A percentile compares a stretch with the other conserved stretches of the same genome.
Evolutionary conservation across 805 yeast species (phyloP).

Genomic region (Metschnikowia kunwiensis): DNA sequence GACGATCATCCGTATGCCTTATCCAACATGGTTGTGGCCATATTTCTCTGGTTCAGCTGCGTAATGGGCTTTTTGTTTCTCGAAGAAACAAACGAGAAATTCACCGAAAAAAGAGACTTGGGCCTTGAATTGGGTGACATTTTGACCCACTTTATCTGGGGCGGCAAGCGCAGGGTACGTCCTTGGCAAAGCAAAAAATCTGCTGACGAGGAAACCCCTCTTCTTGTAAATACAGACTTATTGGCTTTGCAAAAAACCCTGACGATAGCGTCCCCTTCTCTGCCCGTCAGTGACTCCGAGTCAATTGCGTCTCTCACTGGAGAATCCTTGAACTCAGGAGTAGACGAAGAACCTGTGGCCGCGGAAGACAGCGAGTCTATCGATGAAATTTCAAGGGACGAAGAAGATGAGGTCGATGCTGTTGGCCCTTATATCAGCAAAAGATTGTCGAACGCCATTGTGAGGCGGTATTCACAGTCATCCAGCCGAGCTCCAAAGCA

Average conservation of each 20-base stretch:
- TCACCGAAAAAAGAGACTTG: slow-evolving; percentile 38
- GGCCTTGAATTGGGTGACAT: slow-evolving; percentile 47
- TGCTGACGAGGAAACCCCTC: slow-evolving; percentile 10
- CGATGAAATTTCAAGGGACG: slow-evolving; percentile 2
- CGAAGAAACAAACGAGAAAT: slow-evolving; percentile 50
- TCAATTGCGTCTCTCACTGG: slow-evolving; percentile 3
- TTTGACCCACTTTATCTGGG: slow-evolving; percentile 17
- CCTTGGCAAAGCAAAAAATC: slow-evolving; percentile 20
- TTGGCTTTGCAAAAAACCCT: too few relatives aligned
- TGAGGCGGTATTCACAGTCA: slow-evolving; percentile 16
- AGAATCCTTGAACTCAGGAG: too few relatives aligned
- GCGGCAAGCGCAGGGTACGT: slow-evolving; percentile 19
- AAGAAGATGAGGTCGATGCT: slow-evolving; percentile 9
- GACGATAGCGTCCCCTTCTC: neutral
- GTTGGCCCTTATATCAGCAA: slow-evolving; percentile 8
- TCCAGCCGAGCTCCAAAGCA: slow-evolving; percentile 5
- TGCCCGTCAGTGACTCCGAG: slow-evolving; percentile 2
- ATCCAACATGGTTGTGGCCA: slow-evolving; percentile 49
- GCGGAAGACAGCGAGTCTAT: too few relatives aligned
- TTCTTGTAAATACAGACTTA: neutral
- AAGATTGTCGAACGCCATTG: slow-evolving; percentile 14
- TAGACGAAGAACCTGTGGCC: too few relatives aligned
- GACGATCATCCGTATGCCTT: slow-evolving; percentile 47
- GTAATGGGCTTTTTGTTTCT: slow-evolving; percentile 44
- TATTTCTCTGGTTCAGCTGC: slow-evolving; percentile 34